Base-by-base conservation (phyloP, 306 rosid genomes). In the Psophocarpus tetragonolobus region DNA sequence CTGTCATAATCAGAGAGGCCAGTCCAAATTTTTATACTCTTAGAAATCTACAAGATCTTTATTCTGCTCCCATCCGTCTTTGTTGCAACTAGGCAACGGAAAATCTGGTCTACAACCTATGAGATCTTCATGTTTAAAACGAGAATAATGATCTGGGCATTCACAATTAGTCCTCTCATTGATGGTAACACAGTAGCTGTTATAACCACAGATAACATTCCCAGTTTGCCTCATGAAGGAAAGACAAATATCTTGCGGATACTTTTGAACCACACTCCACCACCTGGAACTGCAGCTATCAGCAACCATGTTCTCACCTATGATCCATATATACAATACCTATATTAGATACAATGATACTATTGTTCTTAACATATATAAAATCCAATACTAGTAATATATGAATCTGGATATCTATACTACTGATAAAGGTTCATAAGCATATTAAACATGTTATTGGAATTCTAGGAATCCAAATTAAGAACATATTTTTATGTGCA, bases 51-150 rank as follows among this genome's bases (percentile, higher is more conserved):
- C 78, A 7, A 4, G 54, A 54, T 35, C 66, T 5, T 10, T 62
- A 6, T 79, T 36, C 51, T 13, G 26, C 60, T 71, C 83, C 82
- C 74, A 68, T 45, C 78, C 76, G 14, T 65, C 42, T 18, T 0
- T 4, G 26, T 75, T 26, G 14, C 84, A 75, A 13, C 45, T 70
- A 3, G 76, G 84, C 3, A 72, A 36, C 1, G 80, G 65, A 41
- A 75, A 84, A 47, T 84, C 69, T 35, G 84, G 87, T 26, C 65
- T 80, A 53, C 90, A 86, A 11, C 80, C 73, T 4, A 21, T 32
- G 6, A 65, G 72, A 51, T 83, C 51, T 14, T 70, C 44, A 8
- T 36, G 71, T 41, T 4, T 8, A 23, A 68, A 74, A 11, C 30
- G 42, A 41, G 81, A 76, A 58, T 66, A 83, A n/a, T 73, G 72